phyloP scores from a whole-genome alignment of 208 protist species.

The Trypanosoma cruzi region DNA sequence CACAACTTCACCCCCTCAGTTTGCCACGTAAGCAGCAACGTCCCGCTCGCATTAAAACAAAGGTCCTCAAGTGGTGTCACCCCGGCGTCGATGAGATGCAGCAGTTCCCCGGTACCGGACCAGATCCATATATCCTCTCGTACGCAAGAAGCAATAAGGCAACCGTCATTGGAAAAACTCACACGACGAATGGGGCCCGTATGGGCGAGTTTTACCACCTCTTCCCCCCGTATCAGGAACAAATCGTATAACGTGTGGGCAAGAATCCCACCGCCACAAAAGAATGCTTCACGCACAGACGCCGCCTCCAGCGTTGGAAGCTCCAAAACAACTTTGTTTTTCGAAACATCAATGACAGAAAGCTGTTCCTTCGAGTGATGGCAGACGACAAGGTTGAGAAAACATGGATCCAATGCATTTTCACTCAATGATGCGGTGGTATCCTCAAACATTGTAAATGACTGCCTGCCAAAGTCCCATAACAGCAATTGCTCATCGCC shows the following conservation, averaged over 20 bases:
- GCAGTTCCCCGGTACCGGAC: constrained; percentile 60
- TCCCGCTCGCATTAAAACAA: constrained; percentile 57
- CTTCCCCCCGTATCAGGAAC: constrained; percentile 50
- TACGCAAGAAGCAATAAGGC: constrained; percentile 64
- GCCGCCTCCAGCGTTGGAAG: constrained; percentile 52
- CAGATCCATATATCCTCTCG: constrained; percentile 70
- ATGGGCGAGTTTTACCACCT: constrained; percentile 48
- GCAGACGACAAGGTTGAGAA: constrained; percentile 47
- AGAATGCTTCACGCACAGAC: constrained; percentile 42
- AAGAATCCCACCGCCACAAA: constrained; percentile 66
- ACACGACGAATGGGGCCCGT: constrained; percentile 51
- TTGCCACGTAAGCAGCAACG: constrained; percentile 58
- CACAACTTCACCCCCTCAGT: constrained; percentile 57
- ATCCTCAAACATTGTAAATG: constrained; percentile 52
- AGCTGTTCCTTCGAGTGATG: constrained; percentile 35
- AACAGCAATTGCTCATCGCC: constrained; percentile 50
- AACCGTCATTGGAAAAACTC: constrained; percentile 58
- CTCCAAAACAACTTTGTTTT: constrained; percentile 53
- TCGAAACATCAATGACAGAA: constrained; percentile 67
- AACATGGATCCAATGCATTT: constrained; percentile 50
- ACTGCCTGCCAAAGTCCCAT: constrained; percentile 77
- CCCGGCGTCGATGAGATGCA: constrained; percentile 61
- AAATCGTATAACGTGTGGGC: constrained; percentile 43
- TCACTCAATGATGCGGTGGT: constrained; percentile 34
- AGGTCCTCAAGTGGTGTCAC: constrained; percentile 58